phyloP scores from a whole-genome alignment of 1,139 yeast genomes.

The Kodamaea sp. region DNA sequence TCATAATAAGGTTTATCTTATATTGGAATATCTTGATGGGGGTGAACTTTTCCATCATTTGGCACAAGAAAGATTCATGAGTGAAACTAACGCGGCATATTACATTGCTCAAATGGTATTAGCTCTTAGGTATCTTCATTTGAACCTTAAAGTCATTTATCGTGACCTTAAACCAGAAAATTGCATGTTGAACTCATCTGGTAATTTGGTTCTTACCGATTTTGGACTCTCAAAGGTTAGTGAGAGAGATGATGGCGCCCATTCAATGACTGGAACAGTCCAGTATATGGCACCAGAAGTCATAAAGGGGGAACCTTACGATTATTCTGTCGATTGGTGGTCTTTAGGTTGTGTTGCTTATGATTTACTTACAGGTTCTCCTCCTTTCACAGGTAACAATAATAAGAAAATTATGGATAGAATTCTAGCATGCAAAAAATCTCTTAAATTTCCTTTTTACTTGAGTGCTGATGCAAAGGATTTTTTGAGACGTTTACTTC shows the following conservation, averaged over 20 bases:
- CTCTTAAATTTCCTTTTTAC: conserved; percentile 76
- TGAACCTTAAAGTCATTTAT: conserved; percentile 73
- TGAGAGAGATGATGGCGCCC: conserved; percentile 40
- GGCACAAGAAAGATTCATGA: conserved; percentile 40
- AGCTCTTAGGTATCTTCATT: conserved; percentile 77
- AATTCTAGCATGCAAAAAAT: conserved; percentile 60
- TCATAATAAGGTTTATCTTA: conserved; percentile 68
- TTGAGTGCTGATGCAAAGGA: conserved; percentile 84
- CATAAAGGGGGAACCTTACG: conserved; percentile 78
- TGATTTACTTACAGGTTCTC: conserved; percentile 86
- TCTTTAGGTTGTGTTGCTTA: conserved; percentile 86
- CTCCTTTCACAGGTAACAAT: conserved; percentile 91
- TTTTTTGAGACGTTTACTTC: conserved; percentile 64
- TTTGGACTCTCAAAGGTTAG: conserved; percentile 86
- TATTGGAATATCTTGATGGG: conserved; percentile 86
- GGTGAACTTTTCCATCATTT: conserved; percentile 90
- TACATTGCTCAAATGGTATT: conserved; percentile 85
- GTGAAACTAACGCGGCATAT: conserved; percentile 75
- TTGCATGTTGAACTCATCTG: conserved; percentile 74
- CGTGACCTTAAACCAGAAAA: conserved; percentile 94
- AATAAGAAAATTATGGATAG: conserved; percentile 79
- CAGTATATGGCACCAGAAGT: conserved; percentile 98
- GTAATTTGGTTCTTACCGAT: conserved; percentile 84
- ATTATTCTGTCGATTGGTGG: conserved; percentile 94
- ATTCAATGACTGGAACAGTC: conserved; percentile 87